These are phyloP conservation scores for Pseudonitzschia delicatissima DNA, from an alignment of 108 stramenopile genomes.

Conservation along the genomic window DNA sequence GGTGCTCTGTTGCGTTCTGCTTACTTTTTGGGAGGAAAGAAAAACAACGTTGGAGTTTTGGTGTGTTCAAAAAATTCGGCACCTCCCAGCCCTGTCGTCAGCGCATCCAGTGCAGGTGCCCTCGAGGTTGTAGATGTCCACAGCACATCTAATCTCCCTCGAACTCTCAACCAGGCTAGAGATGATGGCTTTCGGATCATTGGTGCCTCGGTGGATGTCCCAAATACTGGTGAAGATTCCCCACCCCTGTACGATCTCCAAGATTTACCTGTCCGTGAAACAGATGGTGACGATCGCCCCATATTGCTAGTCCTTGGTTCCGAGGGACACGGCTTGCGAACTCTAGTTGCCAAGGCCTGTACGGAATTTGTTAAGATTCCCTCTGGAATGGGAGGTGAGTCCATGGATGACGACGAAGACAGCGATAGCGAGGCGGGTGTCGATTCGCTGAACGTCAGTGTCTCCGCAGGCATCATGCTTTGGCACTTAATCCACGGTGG, in stretches of 20 bases:
- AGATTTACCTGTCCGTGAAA: slow-evolving; percentile 22
- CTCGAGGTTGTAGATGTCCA: slow-evolving; percentile 73
- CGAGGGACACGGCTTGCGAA: slow-evolving; percentile 92
- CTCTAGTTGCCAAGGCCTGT: slow-evolving; percentile 80
- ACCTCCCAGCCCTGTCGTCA: slow-evolving; percentile 75
- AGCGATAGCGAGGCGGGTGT: slow-evolving; percentile 50
- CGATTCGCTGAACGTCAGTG: slow-evolving; percentile 96
- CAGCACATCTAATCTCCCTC: slow-evolving; percentile 78
- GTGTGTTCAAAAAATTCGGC: slow-evolving; percentile 88
- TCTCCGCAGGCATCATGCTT: slow-evolving; percentile 91
- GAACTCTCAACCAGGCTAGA: slow-evolving; percentile 62
- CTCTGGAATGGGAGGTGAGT: slow-evolving; percentile 26
- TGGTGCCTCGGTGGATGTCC: slow-evolving; percentile 68
- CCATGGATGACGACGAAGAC: slow-evolving; percentile 24
- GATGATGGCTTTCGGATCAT: slow-evolving; percentile 91
- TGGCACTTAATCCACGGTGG: slow-evolving; percentile 66
- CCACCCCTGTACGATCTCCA: slow-evolving; percentile 47
- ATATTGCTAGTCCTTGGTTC: slow-evolving; percentile 93
- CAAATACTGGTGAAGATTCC: slow-evolving; percentile 14
- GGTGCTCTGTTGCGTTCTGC: slow-evolving; percentile 81
- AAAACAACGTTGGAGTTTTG: slow-evolving; percentile 51
- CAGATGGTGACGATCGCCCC: slow-evolving; percentile 51
- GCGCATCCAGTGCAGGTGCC: slow-evolving; percentile 86
- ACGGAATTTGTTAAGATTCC: slow-evolving; percentile 90
- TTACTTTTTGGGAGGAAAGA: slow-evolving; percentile 67